Evolutionary conservation across 352 stramenopile species (phyloP), one percentile per base, ranked within the genome.

Genomic region (Elongisporangium undulatum): DNA sequence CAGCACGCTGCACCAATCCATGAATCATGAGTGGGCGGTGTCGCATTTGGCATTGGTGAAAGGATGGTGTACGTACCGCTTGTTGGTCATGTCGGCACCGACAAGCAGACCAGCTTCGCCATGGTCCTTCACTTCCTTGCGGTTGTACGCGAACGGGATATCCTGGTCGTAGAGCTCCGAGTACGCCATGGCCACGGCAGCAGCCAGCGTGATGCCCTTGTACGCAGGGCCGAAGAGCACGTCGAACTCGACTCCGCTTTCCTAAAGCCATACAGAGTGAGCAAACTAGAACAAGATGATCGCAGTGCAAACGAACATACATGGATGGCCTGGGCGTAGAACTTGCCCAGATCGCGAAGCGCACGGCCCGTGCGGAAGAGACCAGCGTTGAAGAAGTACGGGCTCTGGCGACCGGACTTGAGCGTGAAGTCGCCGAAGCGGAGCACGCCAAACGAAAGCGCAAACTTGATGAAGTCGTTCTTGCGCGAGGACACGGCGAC

Each of bases 321-420:
- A 69, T 97, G 87, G 60, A 99, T 98, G 12, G 96, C 84, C 45
- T 94, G 79, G 1, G 96, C 96, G 75, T 99, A 99, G 64, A 97
- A 97, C 63, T 78, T 92, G 58, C 94, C 95, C 16, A 99, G 76
- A 57, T 97, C 89, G 48, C 87, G 80, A 16, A 99, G 73, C 17
- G 96, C 91, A 39, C 82, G 82, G 10, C 97, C 97, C 9, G 90
- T 97, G 63, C 90, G 96, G 79, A 99, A 99, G 48, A 99, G 80
- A 16, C 97, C 82, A 17, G 97, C 97, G 84, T 99, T 99, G 77
- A 99, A 99, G 71, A 99, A 99, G 81, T 99, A 99, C 21, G 98
- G 98, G 26, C 92, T 99, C 52, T 95, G 82, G 51, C 98, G 83
- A 38, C 97, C 97, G 56, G 95, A 99, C 74, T 99, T 99, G 22